Base-by-base conservation (phyloP, 2,329 filamentous ascomycete species). In the Penicillium sp. region DNA sequence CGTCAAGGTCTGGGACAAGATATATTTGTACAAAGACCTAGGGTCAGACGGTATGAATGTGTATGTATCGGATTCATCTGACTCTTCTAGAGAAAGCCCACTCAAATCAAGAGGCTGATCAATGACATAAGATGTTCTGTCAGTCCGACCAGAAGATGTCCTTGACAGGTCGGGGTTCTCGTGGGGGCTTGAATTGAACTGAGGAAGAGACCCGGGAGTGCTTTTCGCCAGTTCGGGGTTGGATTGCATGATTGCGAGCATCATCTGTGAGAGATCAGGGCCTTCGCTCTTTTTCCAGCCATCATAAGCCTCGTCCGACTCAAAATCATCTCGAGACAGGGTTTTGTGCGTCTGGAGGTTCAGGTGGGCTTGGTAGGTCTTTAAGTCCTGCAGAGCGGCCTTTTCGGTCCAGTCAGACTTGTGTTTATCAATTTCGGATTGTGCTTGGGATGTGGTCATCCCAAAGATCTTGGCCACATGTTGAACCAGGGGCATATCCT, bases 401-500 rank as follows among this genome's bases (percentile, higher is more conserved):
- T 93, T 90, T 70, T 96, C 92, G 1, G 91, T 97, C 94, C 94
- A 99, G 2, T 84, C 75, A 5, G 85, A 81, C 63, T 88, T 89
- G 73, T 96, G 85, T 47, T 86, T 83, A 73, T 96, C 89, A 69
- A 99, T 90, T 67, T 97, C 92, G 42, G 84, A 83, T 76, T 99
- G 94, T 6, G 92, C 88, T 63, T 94, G 87, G 1, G 87, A 85
- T 62, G 89, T 85, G 42, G 86, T 86, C 57, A 93, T 81, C 43
- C 89, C 89, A 74, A 97, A 99, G 61, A 97, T 89, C 66, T 83
- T 87, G 49, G 89, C 89, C 26, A 99, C 92, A 35, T 88, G 84
- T 71, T 94, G 88, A 29, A 96, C 94, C 76, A 97, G 83, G 37
- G 88, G 88, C 94, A 99, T 99, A 71, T 99, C 94, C 75, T 94